Evolutionary conservation across 2,329 filamentous ascomycete species (phyloP), one percentile per base, ranked within the genome.

Genomic region (Arthrinium phaeospermum): DNA sequence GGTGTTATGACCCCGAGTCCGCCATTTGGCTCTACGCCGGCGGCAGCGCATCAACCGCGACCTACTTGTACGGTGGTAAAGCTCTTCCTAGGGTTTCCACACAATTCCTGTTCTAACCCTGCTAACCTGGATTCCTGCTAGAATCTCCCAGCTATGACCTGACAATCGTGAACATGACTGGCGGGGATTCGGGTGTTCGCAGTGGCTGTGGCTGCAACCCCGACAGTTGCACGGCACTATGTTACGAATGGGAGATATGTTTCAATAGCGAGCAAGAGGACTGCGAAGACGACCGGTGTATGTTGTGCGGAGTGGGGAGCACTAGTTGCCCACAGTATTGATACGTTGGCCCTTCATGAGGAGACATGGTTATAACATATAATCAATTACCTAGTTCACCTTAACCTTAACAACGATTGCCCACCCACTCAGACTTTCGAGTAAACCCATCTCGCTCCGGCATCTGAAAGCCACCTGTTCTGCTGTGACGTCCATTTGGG

Each of bases 381-480:
- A 10, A n/a, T 19, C 4, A n/a, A n/a, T n/a, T 37, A 16, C 24
- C n/a, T 68, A 47, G 24, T 30, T 14, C 30, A 47, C 14, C n/a
- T 75, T 71, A 3, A 89, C 80, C 0, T 78, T 80, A 1, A 88
- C 81, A 19, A 88, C 84, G 44, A 90, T 79, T 0, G 83, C 87
- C 82, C 84, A 89, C 2, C 87, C 88, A 1, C 82, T 83, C 73
- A 80, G 80, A 45, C 85, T 86, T 76, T 89, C 87, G 83, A 84
- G 86, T 0, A 90, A 78, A 0, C 87, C 87, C 76, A 89, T 81
- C 19, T 84, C 85, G 30, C 87, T 89, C 78, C 88, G 83, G 67
- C 77, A 77, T n/a, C 87, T 78, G 72, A 90, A 89, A 0, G 86
- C 85, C 1, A 88, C 82, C 74, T 88, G 84, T 68, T 88, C 83